Percentiles rank a stretch among this genome's conserved stretches.
These are phyloP conservation scores for Sporisorium iseilematis-ciliati DNA, from an alignment of 1,284 basidiomycete genomes.

Conservation along the genomic window DNA sequence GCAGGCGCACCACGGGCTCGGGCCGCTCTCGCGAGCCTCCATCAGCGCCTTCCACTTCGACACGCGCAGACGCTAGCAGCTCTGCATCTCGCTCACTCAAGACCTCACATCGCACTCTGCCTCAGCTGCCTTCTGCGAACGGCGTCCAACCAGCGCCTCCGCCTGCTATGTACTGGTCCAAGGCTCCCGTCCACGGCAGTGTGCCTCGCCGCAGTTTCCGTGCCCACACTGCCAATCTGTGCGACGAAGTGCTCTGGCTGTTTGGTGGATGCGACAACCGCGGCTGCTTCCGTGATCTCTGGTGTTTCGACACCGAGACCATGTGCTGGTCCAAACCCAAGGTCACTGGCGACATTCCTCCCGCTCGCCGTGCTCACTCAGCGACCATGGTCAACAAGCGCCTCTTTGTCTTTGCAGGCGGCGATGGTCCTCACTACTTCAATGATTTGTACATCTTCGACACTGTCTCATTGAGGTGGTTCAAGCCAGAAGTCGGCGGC, in stretches of 20 bases:
- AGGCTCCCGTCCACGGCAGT: conserved; percentile 81
- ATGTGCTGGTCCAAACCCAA: conserved; percentile 81
- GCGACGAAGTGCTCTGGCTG: conserved; percentile 84
- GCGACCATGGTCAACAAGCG: conserved; percentile 83
- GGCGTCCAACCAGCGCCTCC: conserved; percentile 52
- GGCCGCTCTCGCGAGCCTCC: conserved; percentile 26
- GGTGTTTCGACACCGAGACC: conserved; percentile 89
- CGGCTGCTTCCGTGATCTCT: conserved; percentile 81
- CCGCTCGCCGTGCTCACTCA: conserved; percentile 85
- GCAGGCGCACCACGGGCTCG: conserved; percentile 8
- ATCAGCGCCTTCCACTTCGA: conserved; percentile 8
- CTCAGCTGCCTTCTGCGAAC: conserved; percentile 55
- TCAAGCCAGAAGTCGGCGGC: conserved; percentile 52
- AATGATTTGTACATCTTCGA: conserved; percentile 83
- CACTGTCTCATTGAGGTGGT: conserved; percentile 72
- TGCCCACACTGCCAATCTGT: conserved; percentile 85
- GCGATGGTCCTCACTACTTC: conserved; percentile 77
- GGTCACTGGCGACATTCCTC: conserved; percentile 49
- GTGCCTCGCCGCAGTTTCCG: conserved; percentile 82
- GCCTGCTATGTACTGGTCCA: conserved; percentile 85
- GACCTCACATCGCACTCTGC: conserved; percentile 35
- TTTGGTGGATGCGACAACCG: conserved; percentile 89
- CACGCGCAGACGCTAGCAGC: conserved; percentile 16
- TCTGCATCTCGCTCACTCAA: conserved; percentile 25
- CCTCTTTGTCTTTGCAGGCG: conserved; percentile 87